phyloP scores from a whole-genome alignment of 441 rosid species.

The Gossypium davidsonii region DNA sequence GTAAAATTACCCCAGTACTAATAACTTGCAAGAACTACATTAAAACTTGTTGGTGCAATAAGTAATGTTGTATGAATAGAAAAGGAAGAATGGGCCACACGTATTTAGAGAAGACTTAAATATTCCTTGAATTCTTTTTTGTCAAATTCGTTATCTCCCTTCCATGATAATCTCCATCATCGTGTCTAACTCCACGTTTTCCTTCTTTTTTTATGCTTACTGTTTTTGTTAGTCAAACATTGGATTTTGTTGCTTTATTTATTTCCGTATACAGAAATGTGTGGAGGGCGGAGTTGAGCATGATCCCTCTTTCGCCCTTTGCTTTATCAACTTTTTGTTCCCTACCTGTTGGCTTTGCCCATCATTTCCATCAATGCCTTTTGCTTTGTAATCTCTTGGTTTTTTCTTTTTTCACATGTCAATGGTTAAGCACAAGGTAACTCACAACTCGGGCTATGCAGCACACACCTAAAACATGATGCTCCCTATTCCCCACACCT shows the following conservation, averaged over 20 bases:
- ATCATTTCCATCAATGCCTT: not conserved
- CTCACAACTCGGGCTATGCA: slow-evolving; percentile 8
- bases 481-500: not conserved
- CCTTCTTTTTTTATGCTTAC: not conserved
- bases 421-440: not conserved
- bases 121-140: not conserved
- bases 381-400: not conserved
- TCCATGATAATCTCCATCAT: slow-evolving; percentile 20
- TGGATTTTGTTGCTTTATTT: slow-evolving; percentile 12
- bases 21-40: too few species aligned
- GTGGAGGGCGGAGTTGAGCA: slow-evolving; percentile 10
- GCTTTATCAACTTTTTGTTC: slow-evolving; percentile 18
- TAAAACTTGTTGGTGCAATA: too few species aligned
- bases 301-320: slow-evolving; percentile 24
- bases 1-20: too few species aligned
- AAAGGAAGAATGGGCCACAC: not conserved
- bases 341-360: not conserved
- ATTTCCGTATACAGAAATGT: slow-evolving; percentile 18
- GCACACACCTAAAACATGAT: not conserved
- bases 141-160: slow-evolving; percentile 2
- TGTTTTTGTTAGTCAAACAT: slow-evolving; percentile 25
- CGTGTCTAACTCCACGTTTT: slow-evolving; percentile 14
- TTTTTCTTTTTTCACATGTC: not conserved
- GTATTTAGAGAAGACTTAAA: slow-evolving; percentile 6
- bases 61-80: too few species aligned